Conservation (phyloP, 176 grass and related monocot species). For the Cenchrus americanus region DNA sequence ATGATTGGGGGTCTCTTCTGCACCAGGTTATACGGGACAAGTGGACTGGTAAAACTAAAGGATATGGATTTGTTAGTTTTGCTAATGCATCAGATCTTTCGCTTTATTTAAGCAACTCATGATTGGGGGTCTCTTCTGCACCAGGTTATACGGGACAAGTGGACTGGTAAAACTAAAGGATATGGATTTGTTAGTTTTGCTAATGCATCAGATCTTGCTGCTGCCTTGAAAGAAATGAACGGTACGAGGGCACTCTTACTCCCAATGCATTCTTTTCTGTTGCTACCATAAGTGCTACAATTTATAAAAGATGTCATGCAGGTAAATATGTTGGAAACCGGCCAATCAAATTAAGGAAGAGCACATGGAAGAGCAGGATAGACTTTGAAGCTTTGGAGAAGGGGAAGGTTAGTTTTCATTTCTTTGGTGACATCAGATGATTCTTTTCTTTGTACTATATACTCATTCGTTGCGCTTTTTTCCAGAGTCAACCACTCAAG, state of each 20-base stretch:
- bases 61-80: conserved; percentile 86
- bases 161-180: conserved; percentile 74
- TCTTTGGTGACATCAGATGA: background rate
- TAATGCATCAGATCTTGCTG: conserved; percentile 61
- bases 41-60: conserved; percentile 72
- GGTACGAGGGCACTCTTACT: conserved; percentile 38
- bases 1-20: background rate
- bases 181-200: conserved; percentile 86
- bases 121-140: background rate
- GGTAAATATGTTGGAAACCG: conserved; percentile 88
- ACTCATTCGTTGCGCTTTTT: background rate
- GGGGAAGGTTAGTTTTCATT: conserved; percentile 55
- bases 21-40: conserved; percentile 77
- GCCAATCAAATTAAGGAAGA: conserved; percentile 81
- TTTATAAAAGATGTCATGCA: conserved; percentile 46
- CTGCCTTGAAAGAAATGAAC: conserved; percentile 79
- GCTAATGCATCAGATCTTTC: conserved; percentile 43
- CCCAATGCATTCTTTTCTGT: background rate
- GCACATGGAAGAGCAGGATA: conserved; percentile 84
- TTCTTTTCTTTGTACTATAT: background rate
- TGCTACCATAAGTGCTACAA: background rate
- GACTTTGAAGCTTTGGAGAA: conserved; percentile 69
- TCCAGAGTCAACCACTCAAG: conserved; percentile 60
- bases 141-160: conserved; percentile 78
- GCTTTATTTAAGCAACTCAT: background rate